phyloP scores from a whole-genome alignment of 1,284 basidiomycete genomes.

The Microbotryum saponariae region DNA sequence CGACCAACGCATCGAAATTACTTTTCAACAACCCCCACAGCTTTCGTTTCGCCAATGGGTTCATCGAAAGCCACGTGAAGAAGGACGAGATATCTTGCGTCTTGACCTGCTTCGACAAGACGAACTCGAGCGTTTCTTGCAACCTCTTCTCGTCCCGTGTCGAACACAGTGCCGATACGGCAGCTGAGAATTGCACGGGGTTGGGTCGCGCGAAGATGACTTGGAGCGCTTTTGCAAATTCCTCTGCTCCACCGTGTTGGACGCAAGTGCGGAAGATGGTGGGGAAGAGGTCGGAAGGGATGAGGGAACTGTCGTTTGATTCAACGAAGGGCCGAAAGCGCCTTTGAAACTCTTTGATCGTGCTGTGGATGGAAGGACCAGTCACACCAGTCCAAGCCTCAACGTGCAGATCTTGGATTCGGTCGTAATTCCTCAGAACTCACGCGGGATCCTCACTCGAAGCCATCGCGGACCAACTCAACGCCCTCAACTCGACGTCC shows the following conservation, averaged over 20 bases:
- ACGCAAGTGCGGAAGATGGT: constrained; percentile 41
- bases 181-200: no score
- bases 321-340: constrained; percentile 51
- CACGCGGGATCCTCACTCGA: constrained; percentile 39
- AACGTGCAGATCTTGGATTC: no score
- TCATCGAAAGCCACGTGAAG: constrained; percentile 36
- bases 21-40: constrained; percentile 39
- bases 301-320: constrained; percentile 60
- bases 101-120: no score
- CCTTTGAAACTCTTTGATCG: constrained; percentile 51
- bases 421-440: neutral
- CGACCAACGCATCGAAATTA: constrained; percentile 23
- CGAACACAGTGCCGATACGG: no score
- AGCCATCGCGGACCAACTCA: constrained; percentile 57
- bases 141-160: no score
- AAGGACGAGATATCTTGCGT: constrained; percentile 12
- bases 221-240: constrained; percentile 38
- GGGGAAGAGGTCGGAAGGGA: constrained; percentile 68
- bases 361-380: no score
- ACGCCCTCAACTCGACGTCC: constrained; percentile 60
- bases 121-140: no score
- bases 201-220: no score
- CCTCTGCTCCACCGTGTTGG: constrained; percentile 7
- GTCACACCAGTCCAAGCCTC: no score
- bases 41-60: constrained; percentile 36